Conservation (phyloP, 2,329 filamentous ascomycete genomes). For the Chaetomium globosum region DNA sequence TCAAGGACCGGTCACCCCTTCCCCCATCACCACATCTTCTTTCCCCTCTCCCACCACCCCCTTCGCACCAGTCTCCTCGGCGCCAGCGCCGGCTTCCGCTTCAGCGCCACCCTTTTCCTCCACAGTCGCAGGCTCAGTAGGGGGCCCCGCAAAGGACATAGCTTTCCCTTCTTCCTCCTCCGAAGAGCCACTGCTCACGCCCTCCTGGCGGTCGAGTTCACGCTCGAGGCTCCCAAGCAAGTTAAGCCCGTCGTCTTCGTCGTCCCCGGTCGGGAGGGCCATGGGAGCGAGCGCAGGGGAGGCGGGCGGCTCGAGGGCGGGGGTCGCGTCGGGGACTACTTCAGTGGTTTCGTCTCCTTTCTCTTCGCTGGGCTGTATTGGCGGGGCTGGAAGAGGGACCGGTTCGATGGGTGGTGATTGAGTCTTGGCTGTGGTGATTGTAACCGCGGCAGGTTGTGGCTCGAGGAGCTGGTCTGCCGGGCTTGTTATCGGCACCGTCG, state of each 20-base stretch:
- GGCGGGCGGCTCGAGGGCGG: background rate
- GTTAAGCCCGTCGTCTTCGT: constrained; percentile 47
- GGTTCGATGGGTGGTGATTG: constrained; percentile 28
- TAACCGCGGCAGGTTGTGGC: background rate
- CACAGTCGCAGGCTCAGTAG: background rate
- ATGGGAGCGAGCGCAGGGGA: background rate
- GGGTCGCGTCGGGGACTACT: background rate
- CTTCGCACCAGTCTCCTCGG: too few relatives aligned
- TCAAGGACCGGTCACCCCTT: background rate
- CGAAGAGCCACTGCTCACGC: constrained; percentile 23
- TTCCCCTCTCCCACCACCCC: background rate
- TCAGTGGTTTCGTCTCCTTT: background rate
- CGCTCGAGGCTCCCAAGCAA: constrained; percentile 51
- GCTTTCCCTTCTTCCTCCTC: background rate
- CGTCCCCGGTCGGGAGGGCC: constrained; percentile 37
- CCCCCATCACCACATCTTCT: background rate
- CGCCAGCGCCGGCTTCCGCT: background rate
- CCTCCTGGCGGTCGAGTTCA: constrained; percentile 46
- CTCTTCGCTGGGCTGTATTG: background rate
- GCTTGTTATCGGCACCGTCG: background rate
- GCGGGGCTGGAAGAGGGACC: background rate
- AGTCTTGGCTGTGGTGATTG: background rate
- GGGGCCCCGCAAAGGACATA: background rate
- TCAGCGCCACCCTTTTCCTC: background rate
- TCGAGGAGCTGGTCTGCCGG: background rate